Conservation (phyloP, 768 basidiomycete genomes). For the Nidularia pulvinata region DNA sequence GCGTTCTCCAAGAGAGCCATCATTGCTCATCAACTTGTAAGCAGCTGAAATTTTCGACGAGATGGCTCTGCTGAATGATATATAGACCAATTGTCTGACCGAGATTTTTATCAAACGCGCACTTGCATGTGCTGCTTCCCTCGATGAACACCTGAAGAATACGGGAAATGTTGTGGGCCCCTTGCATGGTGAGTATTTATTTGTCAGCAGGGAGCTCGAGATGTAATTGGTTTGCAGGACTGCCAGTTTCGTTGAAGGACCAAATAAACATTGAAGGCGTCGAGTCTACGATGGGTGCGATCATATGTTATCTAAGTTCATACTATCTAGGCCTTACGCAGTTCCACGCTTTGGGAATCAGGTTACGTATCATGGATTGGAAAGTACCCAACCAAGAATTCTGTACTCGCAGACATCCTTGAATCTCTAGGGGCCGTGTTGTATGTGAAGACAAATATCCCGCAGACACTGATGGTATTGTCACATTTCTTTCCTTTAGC, state of each 20-base stretch:
- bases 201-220: conserved; percentile 3
- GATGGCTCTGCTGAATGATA: neutral
- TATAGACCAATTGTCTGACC: conserved; percentile 77
- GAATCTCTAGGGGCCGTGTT: conserved; percentile 67
- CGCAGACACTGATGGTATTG: conserved; percentile 75
- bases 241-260: conserved; percentile 78
- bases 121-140: conserved; percentile 56
- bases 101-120: conserved; percentile 83
- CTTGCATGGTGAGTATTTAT: conserved; percentile 52
- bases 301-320: neutral
- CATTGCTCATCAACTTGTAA: conserved; percentile 76
- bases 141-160: conserved; percentile 60
- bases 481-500: neutral
- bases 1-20: conserved; percentile 81
- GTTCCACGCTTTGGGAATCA: conserved; percentile 12
- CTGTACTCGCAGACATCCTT: conserved; percentile 68
- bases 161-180: conserved; percentile 73
- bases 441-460: conserved; percentile 76
- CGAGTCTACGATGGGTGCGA: conserved; percentile 62
- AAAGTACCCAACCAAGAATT: conserved; percentile 52
- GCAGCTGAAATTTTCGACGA: conserved; percentile 11
- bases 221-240: conserved; percentile 16
- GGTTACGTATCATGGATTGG: conserved; percentile 80
- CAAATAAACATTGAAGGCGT: conserved; percentile 68
- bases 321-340: neutral